phyloP scores from a whole-genome alignment of 139 green algal species.

The Ettlia oleoabundans region DNA sequence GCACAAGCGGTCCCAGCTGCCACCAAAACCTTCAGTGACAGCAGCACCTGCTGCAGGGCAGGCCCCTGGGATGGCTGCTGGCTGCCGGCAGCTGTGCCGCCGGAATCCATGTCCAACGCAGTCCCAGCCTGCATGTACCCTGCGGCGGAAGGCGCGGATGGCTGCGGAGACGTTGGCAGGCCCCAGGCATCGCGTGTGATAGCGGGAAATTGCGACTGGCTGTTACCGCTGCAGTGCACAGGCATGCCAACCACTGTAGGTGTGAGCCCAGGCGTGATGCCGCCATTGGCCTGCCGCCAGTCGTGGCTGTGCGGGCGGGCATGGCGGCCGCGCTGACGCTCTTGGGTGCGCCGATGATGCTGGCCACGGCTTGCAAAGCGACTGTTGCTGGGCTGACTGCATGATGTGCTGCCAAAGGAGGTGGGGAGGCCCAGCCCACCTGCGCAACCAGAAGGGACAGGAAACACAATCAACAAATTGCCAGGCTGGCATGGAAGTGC shows the following conservation, averaged over 20 bases:
- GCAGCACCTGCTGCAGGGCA: conserved; percentile 47
- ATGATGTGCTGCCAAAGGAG: neutral
- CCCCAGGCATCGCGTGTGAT: too few species aligned
- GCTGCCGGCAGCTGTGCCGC: neutral
- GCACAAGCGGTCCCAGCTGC: conserved; percentile 63
- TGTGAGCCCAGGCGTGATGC: too few species aligned
- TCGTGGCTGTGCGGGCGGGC: neutral
- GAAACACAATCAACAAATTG: neutral
- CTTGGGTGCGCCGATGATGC: neutral
- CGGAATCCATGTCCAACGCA: too few species aligned
- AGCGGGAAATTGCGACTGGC: too few species aligned
- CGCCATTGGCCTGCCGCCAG: neutral
- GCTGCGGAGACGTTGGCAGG: neutral
- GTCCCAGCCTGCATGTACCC: neutral
- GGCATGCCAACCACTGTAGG: neutral
- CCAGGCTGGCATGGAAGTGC: too few species aligned
- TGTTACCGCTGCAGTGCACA: neutral
- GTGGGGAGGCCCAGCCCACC: conserved; percentile 11
- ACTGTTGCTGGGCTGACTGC: neutral
- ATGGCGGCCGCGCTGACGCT: neutral
- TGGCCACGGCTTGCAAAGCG: neutral
- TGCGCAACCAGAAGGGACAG: neutral
- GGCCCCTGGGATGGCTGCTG: neutral
- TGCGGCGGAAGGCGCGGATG: neutral
- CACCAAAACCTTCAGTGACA: conserved; percentile 68